Base-by-base conservation (phyloP, 176 grass and related monocot species). In the Aegilops bicornis region DNA sequence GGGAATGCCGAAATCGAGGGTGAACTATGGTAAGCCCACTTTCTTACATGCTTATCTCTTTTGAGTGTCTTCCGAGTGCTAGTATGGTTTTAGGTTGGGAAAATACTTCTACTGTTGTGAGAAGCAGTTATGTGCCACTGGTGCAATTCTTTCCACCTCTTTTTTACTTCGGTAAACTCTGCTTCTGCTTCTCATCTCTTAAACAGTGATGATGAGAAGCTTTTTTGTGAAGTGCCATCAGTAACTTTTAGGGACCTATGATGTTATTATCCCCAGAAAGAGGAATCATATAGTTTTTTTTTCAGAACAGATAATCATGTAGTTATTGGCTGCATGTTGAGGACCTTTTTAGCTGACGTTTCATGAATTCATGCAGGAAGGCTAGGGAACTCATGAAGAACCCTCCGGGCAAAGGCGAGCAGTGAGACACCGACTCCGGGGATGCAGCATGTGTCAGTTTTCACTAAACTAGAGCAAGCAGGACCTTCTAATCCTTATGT, bases 281-380 rank as follows among this genome's bases (percentile, higher is more conserved):
- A 47, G n/a, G n/a, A 74, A 45, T 25, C 3, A 14, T 47, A 47
- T 47, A 13, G 3, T 45, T 45, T 13, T 45, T 45, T 45, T 45
- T 45, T 45, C 11, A 13, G 43, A 45, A 47, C 43, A 4, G 43
- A 47, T 47, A 47, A 47, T 47, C 40, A 36, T 69, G 16, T 69
- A 73, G 70, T 48, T 17, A 76, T 75, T 72, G 58, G 59, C 16
- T 54, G 58, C 40, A 74, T 27, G 29, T 68, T 42, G 59, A 85
- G 87, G 76, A 84, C 67, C 87, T 89, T 43, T 89, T 89, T 79
- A 86, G 43, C 29, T 86, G 40, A 75, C 42, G 17, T 75, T 7
- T 75, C 72, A 10, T 76, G 40, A 48, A 29, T 75, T 75, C 42
- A 17, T 85, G n/a, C 75, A 86, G 84, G 63, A 78, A 69, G 63